These are phyloP conservation scores for Pulveroboletus ravenelii DNA, from an alignment of 768 basidiomycete genomes.

Conservation along the genomic window DNA sequence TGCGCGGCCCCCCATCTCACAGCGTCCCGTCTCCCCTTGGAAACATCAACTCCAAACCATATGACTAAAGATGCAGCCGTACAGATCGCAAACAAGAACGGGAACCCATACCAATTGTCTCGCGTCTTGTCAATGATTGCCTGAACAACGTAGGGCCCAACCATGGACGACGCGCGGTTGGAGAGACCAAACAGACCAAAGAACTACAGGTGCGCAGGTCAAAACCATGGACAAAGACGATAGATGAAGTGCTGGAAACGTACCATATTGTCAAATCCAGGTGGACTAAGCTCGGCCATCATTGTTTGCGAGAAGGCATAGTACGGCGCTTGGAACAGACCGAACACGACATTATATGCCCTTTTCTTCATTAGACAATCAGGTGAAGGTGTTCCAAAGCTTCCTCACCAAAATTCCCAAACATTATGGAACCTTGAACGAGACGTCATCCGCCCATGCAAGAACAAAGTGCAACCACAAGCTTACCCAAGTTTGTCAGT, in stretches of 20 bases:
- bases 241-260: not conserved
- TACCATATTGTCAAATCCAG: conserved; percentile 82
- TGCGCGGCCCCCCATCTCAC: conserved; percentile 46
- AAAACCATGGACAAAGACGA: not conserved
- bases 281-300: conserved; percentile 86
- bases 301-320: conserved; percentile 83
- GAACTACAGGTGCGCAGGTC: conserved; percentile 43
- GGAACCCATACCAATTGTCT: conserved; percentile 80
- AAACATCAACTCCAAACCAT: conserved; percentile 32
- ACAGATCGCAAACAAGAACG: conserved; percentile 76
- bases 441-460: conserved; percentile 1
- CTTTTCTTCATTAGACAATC: conserved; percentile 29
- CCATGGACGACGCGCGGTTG: conserved; percentile 81
- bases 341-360: conserved; percentile 77
- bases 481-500: conserved; percentile 65
- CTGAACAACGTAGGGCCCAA: conserved; percentile 82
- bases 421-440: conserved; percentile 60
- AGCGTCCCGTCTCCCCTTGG: conserved; percentile 36
- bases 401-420: conserved; percentile 80
- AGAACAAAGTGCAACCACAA: not conserved
- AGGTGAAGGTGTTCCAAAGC: not conserved
- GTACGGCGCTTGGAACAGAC: conserved; percentile 82
- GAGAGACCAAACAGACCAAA: conserved; percentile 85
- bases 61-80: conserved; percentile 62
- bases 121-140: conserved; percentile 71